These are phyloP conservation scores for Tuber indicum DNA, from an alignment of 495 filamentous ascomycete genomes.

Conservation along the genomic window DNA sequence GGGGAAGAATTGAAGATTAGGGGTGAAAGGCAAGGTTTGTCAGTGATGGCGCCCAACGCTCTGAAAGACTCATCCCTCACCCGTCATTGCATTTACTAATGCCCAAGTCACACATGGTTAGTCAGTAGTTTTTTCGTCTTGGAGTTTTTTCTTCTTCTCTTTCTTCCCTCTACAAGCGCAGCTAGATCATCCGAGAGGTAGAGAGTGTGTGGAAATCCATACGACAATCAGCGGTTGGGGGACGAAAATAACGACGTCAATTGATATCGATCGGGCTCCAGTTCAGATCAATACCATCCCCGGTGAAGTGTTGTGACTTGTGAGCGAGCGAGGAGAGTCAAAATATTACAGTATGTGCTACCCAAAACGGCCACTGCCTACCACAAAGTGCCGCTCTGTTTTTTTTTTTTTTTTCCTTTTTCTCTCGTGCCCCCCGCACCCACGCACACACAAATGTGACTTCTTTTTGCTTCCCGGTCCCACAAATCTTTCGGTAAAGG, in stretches of 20 bases:
- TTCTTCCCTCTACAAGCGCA: background rate
- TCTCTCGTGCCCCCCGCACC: background rate
- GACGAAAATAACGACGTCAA: background rate
- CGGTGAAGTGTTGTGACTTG: background rate
- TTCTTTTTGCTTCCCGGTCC: background rate
- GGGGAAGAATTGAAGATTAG: conserved; percentile 2
- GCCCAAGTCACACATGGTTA: background rate
- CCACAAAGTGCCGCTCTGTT: background rate
- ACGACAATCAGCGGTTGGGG: background rate
- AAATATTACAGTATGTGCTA: background rate
- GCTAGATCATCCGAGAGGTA: background rate
- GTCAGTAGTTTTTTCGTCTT: background rate
- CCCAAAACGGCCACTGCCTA: background rate
- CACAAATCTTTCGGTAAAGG: background rate
- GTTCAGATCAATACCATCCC: background rate
- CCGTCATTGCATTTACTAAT: background rate
- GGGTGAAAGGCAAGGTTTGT: background rate
- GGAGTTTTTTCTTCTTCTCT: too few relatives aligned
- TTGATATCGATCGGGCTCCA: background rate
- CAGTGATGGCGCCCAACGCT: background rate
- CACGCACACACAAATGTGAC: background rate
- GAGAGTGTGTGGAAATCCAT: background rate
- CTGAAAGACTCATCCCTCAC: background rate
- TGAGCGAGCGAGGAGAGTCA: background rate
- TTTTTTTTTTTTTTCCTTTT: background rate